Percentiles rank a stretch among this genome's conserved stretches.
Conservation (phyloP, 768 basidiomycete species). For the Mycena latifolia region DNA sequence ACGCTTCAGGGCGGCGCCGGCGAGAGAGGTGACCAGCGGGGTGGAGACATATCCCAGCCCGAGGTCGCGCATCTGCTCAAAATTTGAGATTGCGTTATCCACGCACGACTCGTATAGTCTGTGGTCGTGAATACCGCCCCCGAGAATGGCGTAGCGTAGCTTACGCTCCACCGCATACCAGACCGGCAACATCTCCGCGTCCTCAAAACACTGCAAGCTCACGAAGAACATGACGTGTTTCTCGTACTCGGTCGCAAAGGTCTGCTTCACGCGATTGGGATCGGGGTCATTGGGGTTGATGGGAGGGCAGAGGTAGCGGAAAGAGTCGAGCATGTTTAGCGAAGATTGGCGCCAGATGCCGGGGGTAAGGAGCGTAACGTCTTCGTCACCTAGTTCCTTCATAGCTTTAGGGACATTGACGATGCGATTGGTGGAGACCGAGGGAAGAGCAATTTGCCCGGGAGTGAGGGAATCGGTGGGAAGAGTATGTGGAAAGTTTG, state of each 20-base stretch:
- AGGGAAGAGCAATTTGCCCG: not conserved
- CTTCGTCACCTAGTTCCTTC: not conserved
- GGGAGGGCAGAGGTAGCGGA: conserved; percentile 1
- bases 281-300: not conserved
- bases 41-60: no score
- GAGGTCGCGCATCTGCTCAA: not conserved
- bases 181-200: not conserved
- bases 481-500: not conserved
- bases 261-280: not conserved
- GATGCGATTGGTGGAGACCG: not conserved
- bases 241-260: conserved; percentile 3
- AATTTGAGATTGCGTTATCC: not conserved
- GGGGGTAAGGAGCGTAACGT: not conserved
- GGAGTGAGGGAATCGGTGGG: not conserved
- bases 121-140: not conserved
- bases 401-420: not conserved
- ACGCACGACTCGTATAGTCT: not conserved
- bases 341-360: conserved; percentile 9
- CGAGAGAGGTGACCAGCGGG: not conserved
- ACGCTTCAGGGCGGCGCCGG: not conserved
- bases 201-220: not conserved
- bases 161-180: conserved; percentile 11
- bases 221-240: conserved; percentile 2
- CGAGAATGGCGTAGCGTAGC: conserved; percentile 11
- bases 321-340: not conserved